Evolutionary conservation across 2,329 filamentous ascomycete species (phyloP).

Genomic region (Apiospora pterosperma): DNA sequence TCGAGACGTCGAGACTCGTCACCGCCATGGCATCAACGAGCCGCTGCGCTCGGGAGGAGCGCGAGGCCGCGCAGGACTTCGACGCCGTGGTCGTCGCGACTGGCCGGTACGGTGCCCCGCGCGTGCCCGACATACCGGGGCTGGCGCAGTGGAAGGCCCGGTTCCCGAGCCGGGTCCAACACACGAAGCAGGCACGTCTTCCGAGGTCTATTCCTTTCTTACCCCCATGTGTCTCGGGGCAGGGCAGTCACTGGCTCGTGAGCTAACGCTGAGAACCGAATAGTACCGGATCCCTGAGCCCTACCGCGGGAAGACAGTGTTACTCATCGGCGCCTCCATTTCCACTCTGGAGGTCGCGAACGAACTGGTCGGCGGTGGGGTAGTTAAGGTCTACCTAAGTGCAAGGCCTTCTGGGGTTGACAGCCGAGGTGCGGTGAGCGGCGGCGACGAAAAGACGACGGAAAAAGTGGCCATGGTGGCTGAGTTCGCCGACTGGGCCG

Average conservation of each 20-base stretch:
- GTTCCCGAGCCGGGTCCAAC: conserved; percentile 53
- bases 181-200: conserved; percentile 59
- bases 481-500: conserved; percentile 39
- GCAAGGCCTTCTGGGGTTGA: conserved; percentile 34
- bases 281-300: conserved; percentile 58
- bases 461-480: conserved; percentile 49
- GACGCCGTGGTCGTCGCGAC: conserved; percentile 65
- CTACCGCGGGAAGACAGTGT: conserved; percentile 50
- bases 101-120: conserved; percentile 64
- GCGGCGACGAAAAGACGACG: conserved; percentile 51
- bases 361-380: conserved; percentile 28
- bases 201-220: conserved; percentile 52
- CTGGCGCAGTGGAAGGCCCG: conserved; percentile 52
- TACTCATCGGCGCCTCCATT: conserved; percentile 51
- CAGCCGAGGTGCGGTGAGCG: conserved; percentile 22
- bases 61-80: conserved; percentile 45
- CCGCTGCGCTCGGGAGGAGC: background rate
- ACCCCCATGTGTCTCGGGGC: conserved; percentile 66
- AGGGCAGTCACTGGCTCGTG: conserved; percentile 49
- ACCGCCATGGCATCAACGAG: background rate
- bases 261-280: conserved; percentile 29
- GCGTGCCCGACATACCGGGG: conserved; percentile 57
- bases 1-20: background rate
- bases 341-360: conserved; percentile 40
- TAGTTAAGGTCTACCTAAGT: conserved; percentile 43